Evolutionary conservation across 1,139 yeast species (phyloP), one percentile per base, ranked within the genome.

Genomic region (Pichia sp.): DNA sequence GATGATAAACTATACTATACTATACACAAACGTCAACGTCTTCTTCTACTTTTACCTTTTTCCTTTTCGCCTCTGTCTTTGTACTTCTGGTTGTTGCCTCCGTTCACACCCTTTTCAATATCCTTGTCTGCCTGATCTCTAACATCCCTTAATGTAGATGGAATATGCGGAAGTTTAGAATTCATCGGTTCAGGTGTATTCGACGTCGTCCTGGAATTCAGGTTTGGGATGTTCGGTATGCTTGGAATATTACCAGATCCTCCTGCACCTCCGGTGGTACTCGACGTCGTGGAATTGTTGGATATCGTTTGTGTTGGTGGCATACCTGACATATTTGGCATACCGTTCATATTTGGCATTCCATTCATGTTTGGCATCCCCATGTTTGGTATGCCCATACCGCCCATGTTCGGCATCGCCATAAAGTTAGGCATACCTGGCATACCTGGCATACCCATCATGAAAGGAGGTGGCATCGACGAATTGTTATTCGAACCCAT

Each of bases 371-470:
- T n/a, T n/a, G n/a, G n/a, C n/a, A 28, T 50, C 10, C 34, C 30
- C 53, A 61, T 53, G 3, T 51, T 54, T 10, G 63, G 47, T 50
- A 52, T n/a, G n/a, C n/a, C n/a, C n/a, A n/a, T n/a, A n/a, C n/a
- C n/a, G 10, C 27, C 27, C 58, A 63, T 58, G 21, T 55, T 55
- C 6, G 55, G 55, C 59, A 58, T 41, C 7, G 31, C 44, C 22
- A 9, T 19, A 42, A 48, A 41, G 4, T 30, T 30, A 11, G 37
- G 37, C 45, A 43, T 40, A 11, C 28, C 30, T 12, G 35, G 32
- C 44, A 47, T 40, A 0, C 67, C 72, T 51, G 71, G 71, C 73
- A 70, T 71, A 15, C 70, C 70, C 62, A 60, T 59, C 58, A 55
- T 53, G 19, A 52, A 50, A 17, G 59, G 57, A 42, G 51, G 53